These are phyloP conservation scores for Chenopodium quinoa DNA, from an alignment of 148 eudicot species.

Conservation along the genomic window DNA sequence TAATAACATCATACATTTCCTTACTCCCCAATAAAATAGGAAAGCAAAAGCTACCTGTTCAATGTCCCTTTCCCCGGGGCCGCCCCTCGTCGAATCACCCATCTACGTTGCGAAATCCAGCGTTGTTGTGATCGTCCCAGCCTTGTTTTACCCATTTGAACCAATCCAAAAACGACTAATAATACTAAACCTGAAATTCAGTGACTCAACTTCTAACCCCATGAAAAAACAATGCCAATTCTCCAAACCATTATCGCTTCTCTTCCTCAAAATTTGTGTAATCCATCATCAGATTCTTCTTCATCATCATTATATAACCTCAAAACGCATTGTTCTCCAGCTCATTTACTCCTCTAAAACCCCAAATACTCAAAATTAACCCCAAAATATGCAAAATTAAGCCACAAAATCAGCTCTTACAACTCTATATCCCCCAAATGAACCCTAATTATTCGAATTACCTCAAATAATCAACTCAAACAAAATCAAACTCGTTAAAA, in stretches of 20 bases:
- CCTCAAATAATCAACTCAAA: background rate
- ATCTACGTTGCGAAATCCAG: slow-evolving; percentile 59
- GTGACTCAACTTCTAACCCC: slow-evolving; percentile 17
- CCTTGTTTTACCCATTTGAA: slow-evolving; percentile 60
- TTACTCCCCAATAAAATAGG: background rate
- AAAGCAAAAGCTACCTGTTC: slow-evolving; percentile 52
- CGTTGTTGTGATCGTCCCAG: slow-evolving; percentile 15
- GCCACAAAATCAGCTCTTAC: background rate
- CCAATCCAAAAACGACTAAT: slow-evolving; percentile 36
- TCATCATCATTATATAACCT: background rate
- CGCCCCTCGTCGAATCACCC: slow-evolving; percentile 68
- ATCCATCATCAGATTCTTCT: background rate
- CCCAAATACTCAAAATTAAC: slow-evolving; percentile 6
- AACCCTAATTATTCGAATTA: slow-evolving; percentile 7
- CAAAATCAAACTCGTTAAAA: background rate
- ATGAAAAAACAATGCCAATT: slow-evolving; percentile 14
- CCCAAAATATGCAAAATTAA: background rate
- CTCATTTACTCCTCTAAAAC: background rate
- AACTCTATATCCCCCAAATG: background rate
- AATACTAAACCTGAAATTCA: slow-evolving; percentile 19
- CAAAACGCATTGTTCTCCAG: background rate
- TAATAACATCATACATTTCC: background rate
- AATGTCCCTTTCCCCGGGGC: slow-evolving; percentile 62
- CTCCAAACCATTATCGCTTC: slow-evolving; percentile 8
- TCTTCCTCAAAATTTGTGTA: slow-evolving; percentile 6